Evolutionary conservation across 1,284 basidiomycete genomes (phyloP).

Genomic region (Tylopilus orsonianus): DNA sequence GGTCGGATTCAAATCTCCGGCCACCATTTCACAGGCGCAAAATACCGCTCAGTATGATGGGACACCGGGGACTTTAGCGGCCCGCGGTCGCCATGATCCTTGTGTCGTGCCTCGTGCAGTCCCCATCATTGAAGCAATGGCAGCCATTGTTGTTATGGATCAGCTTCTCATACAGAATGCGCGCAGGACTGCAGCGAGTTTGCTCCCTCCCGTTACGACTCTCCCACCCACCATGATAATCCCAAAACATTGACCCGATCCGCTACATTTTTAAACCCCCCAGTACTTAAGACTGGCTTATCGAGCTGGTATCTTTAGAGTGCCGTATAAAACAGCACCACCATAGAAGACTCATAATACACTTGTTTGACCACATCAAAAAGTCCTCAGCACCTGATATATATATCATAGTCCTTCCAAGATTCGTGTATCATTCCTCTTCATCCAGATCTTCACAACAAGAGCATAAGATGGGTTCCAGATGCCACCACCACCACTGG

Average conservation of each 20-base stretch:
- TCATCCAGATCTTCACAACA: conserved; percentile 30
- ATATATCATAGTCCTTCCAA: neutral
- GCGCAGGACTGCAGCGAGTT: conserved; percentile 61
- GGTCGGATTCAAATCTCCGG: conserved; percentile 97
- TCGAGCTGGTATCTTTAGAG: neutral
- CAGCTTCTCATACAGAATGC: conserved; percentile 85
- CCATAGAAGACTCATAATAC: conserved; percentile 18
- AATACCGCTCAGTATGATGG: conserved; percentile 92
- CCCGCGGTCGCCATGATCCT: conserved; percentile 93
- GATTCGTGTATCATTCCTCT: conserved; percentile 31
- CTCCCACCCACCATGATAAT: conserved; percentile 86
- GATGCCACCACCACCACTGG: conserved; percentile 80
- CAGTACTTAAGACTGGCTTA: conserved; percentile 1
- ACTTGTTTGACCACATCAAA: conserved; percentile 3
- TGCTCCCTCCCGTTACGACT: conserved; percentile 77
- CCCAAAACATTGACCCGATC: conserved; percentile 36
- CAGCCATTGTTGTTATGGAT: conserved; percentile 94
- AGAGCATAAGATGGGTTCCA: conserved; percentile 64
- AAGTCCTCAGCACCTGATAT: neutral
- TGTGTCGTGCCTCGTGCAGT: conserved; percentile 98
- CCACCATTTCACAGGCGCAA: conserved; percentile 95
- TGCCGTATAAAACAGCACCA: conserved; percentile 6
- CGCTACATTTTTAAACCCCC: conserved; percentile 2
- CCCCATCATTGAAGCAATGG: conserved; percentile 99
- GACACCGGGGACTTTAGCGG: conserved; percentile 81